Evolutionary conservation across 2,329 filamentous ascomycete species (phyloP).

Genomic region (Stachybotrys chlorohalonatus): DNA sequence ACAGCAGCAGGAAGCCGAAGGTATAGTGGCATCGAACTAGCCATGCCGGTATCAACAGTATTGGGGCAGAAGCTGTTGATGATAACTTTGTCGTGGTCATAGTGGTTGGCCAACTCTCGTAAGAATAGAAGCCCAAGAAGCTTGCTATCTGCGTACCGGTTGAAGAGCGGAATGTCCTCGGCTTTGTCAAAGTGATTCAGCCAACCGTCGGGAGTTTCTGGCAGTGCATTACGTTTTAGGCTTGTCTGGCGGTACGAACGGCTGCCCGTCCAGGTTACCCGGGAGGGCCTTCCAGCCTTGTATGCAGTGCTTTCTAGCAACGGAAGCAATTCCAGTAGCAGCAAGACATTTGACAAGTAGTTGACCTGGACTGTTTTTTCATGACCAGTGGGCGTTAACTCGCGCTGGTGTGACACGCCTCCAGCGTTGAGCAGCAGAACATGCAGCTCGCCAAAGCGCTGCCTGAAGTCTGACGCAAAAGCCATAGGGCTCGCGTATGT

Average conservation of each 20-base stretch:
- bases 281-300: neutral
- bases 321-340: conserved; percentile 7
- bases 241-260: conserved; percentile 2
- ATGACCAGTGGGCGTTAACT: conserved; percentile 3
- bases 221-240: conserved; percentile 1
- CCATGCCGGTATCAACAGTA: conserved; percentile 3
- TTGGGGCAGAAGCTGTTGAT: conserved; percentile 9
- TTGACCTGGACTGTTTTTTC: conserved; percentile 10
- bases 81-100: conserved; percentile 5
- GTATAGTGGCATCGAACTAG: too few species aligned
- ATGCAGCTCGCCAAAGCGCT: conserved; percentile 2
- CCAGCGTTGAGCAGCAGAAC: conserved; percentile 10
- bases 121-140: conserved; percentile 9
- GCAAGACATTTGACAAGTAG: conserved; percentile 7
- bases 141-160: conserved; percentile 7
- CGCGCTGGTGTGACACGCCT: conserved; percentile 2
- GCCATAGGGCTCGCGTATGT: conserved; percentile 5
- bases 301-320: conserved; percentile 7
- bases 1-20: too few species aligned
- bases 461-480: conserved; percentile 4
- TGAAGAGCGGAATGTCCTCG: neutral
- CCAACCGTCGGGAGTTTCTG: neutral
- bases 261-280: conserved; percentile 11
- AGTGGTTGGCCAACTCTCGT: conserved; percentile 5
- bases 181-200: conserved; percentile 4